Evolutionary conservation across 805 yeast genomes (phyloP).

Genomic region (Danielozyma ontarioensis): DNA sequence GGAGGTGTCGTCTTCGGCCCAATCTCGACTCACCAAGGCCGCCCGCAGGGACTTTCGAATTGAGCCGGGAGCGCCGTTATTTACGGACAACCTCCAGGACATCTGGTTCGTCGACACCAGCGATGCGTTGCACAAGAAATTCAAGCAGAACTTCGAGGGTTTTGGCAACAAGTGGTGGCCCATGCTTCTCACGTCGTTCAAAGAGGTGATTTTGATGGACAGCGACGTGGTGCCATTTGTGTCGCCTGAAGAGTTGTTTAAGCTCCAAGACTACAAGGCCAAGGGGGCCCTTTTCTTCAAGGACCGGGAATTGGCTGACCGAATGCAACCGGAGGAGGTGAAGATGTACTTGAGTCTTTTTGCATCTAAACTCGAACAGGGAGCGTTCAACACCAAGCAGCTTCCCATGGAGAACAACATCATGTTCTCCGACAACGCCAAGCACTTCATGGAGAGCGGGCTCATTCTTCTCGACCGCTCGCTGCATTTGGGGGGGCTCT

Average conservation of each 20-base stretch:
- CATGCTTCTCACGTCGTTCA: slow-evolving; percentile 34
- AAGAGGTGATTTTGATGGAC: slow-evolving; percentile 47
- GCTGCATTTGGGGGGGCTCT: slow-evolving; percentile 7
- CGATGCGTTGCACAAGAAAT: slow-evolving; percentile 11
- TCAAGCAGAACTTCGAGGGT: slow-evolving; percentile 19
- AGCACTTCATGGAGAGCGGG: slow-evolving; percentile 19
- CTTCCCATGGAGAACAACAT: slow-evolving; percentile 33
- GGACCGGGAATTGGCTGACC: not conserved
- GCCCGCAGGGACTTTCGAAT: slow-evolving; percentile 17
- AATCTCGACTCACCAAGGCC: slow-evolving; percentile 2
- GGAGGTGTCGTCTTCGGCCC: slow-evolving; percentile 9
- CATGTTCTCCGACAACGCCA: slow-evolving; percentile 21
- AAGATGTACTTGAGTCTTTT: not conserved
- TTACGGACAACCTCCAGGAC: slow-evolving; percentile 5
- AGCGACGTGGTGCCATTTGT: slow-evolving; percentile 47
- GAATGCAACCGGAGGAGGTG: not conserved
- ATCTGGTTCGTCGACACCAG: slow-evolving; percentile 13
- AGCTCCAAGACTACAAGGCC: slow-evolving; percentile 21
- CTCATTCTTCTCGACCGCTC: slow-evolving; percentile 23
- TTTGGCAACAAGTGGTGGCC: slow-evolving; percentile 33
- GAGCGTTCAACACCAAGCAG: slow-evolving; percentile 19
- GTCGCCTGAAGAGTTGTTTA: slow-evolving; percentile 17
- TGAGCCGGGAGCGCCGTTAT: slow-evolving; percentile 8
- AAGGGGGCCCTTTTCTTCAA: slow-evolving; percentile 32
- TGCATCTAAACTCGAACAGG: slow-evolving; percentile 4